phyloP scores from a whole-genome alignment of 768 basidiomycete genomes.

The Boletus subparvulus region DNA sequence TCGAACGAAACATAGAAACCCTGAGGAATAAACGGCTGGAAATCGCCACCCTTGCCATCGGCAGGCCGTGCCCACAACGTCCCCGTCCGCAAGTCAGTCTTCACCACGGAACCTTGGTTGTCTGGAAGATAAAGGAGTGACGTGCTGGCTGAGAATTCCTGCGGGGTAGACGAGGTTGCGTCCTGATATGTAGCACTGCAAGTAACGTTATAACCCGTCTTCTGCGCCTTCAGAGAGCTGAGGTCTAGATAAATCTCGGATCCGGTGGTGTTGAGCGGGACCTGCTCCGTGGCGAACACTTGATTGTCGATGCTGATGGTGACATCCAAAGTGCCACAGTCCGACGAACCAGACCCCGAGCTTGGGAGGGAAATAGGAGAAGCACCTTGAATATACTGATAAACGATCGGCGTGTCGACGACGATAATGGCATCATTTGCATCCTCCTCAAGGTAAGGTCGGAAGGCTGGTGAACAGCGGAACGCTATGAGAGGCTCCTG shows the following conservation, averaged over 20 bases:
- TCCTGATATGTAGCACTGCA: slow-evolving; percentile 35
- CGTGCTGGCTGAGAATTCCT: slow-evolving; percentile 33
- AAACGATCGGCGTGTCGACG: slow-evolving; percentile 40
- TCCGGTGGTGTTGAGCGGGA: slow-evolving; percentile 42
- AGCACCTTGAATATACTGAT: slow-evolving; percentile 36
- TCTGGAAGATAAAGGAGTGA: slow-evolving; percentile 43
- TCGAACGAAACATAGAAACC: slow-evolving; percentile 73
- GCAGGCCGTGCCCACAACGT: slow-evolving; percentile 41
- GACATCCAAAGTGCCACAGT: slow-evolving; percentile 20
- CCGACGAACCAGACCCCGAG: not conserved
- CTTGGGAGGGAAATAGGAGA: slow-evolving; percentile 28
- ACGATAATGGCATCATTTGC: slow-evolving; percentile 26
- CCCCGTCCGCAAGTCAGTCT: slow-evolving; percentile 48
- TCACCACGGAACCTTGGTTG: slow-evolving; percentile 41
- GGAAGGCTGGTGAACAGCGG: slow-evolving; percentile 43
- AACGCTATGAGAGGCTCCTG: slow-evolving; percentile 42
- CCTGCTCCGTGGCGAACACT: slow-evolving; percentile 18
- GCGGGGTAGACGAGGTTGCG: not conserved
- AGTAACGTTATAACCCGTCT: slow-evolving; percentile 31
- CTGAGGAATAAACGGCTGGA: slow-evolving; percentile 56
- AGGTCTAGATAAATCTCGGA: slow-evolving; percentile 38
- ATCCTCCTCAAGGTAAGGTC: slow-evolving; percentile 49
- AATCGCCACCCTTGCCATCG: slow-evolving; percentile 17
- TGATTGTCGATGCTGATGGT: slow-evolving; percentile 31
- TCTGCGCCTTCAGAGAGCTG: slow-evolving; percentile 27